Percentiles rank a stretch among this genome's conserved stretches.
Evolutionary conservation across 1,139 yeast genomes (phyloP).

Genomic region (Geotrichum klebahnii): DNA sequence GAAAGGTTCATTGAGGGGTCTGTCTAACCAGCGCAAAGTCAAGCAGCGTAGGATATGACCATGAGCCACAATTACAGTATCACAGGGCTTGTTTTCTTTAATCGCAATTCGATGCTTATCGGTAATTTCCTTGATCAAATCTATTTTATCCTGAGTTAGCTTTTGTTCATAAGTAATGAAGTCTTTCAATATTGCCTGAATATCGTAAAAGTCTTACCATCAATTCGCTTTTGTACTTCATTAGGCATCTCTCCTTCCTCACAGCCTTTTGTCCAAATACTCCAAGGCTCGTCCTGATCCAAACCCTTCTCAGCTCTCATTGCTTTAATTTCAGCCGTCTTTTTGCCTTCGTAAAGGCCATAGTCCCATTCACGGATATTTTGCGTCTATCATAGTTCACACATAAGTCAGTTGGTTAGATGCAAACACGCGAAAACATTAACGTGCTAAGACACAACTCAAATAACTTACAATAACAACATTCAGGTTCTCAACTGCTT

Average conservation of each 20-base stretch:
- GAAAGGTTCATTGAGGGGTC: conserved; percentile 54
- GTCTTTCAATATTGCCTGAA: too few relatives aligned
- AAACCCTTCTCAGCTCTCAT: conserved; percentile 56
- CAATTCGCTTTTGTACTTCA: conserved; percentile 66
- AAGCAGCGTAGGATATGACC: conserved; percentile 89
- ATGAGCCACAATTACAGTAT: conserved; percentile 80
- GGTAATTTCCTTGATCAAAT: conserved; percentile 57
- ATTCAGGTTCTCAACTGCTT: background rate
- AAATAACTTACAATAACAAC: conserved; percentile 10
- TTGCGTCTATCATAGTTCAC: conserved; percentile 41
- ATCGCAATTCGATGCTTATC: conserved; percentile 59
- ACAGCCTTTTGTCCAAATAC: conserved; percentile 88
- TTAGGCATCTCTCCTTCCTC: conserved; percentile 75
- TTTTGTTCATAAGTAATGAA: background rate
- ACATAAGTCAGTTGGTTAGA: background rate
- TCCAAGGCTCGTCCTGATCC: conserved; percentile 50
- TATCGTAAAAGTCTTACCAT: conserved; percentile 41
- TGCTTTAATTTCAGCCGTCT: conserved; percentile 60
- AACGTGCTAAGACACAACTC: background rate
- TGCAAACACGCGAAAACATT: background rate
- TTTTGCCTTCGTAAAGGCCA: conserved; percentile 87
- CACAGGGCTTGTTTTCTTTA: conserved; percentile 53
- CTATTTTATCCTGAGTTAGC: background rate
- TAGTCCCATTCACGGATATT: conserved; percentile 90
- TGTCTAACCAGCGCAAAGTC: conserved; percentile 78